Percentiles rank a stretch among this genome's conserved stretches.
phyloP scores from a whole-genome alignment of 176 grass and related monocot genomes.

The Melocanna baccifera region DNA sequence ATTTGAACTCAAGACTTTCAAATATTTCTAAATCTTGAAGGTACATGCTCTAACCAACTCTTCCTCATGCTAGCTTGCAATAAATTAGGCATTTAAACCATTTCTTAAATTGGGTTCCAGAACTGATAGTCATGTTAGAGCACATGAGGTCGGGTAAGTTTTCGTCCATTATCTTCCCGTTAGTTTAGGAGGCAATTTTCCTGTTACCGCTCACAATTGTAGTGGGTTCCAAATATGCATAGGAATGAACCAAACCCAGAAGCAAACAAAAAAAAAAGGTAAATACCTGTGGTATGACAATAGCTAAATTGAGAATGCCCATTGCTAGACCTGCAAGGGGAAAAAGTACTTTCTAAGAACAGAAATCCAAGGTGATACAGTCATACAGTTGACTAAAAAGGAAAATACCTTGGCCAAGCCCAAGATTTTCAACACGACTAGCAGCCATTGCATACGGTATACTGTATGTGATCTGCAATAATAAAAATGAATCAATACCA shows the following conservation, averaged over 20 bases:
- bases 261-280: slow-evolving; percentile 8
- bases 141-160: not conserved
- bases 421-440: slow-evolving; percentile 74
- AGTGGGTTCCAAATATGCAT: not conserved
- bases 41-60: not conserved
- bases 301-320: slow-evolving; percentile 96
- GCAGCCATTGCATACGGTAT: slow-evolving; percentile 96
- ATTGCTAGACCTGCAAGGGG: slow-evolving; percentile 69
- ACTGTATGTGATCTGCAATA: slow-evolving; percentile 92
- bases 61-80: not conserved
- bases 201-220: not conserved
- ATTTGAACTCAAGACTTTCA: not conserved
- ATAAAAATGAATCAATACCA: slow-evolving; percentile 28
- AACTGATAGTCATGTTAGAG: not conserved
- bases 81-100: not conserved
- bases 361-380: not conserved
- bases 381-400: slow-evolving; percentile 2
- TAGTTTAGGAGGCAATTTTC: not conserved
- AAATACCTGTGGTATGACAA: slow-evolving; percentile 88
- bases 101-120: not conserved
- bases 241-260: not conserved
- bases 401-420: slow-evolving; percentile 79
- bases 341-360: slow-evolving; percentile 13
- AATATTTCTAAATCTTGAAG: not conserved
- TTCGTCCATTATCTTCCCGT: not conserved